Percentiles rank a stretch among this genome's conserved stretches.
Conservation (phyloP, 2,329 filamentous ascomycete genomes). For the Botrytis tulipae region DNA sequence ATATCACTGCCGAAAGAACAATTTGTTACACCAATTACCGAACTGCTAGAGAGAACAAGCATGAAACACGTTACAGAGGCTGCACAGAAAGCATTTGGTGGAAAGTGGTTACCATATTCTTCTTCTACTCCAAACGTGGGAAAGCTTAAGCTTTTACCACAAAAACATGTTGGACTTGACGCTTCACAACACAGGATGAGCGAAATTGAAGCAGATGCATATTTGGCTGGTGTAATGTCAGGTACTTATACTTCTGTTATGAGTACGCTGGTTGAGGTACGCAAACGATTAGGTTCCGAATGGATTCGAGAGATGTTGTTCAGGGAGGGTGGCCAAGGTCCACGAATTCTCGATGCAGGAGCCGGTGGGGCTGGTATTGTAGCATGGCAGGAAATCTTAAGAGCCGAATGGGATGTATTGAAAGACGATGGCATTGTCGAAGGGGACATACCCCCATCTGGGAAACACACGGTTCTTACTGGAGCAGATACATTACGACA, state of each 20-base stretch:
- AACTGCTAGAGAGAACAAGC: conserved; percentile 65
- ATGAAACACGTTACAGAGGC: conserved; percentile 72
- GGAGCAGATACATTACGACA: conserved; percentile 73
- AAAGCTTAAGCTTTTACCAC: conserved; percentile 52
- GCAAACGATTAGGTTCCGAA: conserved; percentile 66
- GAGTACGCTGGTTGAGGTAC: conserved; percentile 68
- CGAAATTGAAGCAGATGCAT: conserved; percentile 73
- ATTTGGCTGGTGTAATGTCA: conserved; percentile 67
- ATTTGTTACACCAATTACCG: conserved; percentile 67
- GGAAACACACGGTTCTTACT: conserved; percentile 77
- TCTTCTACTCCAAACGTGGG: conserved; percentile 61
- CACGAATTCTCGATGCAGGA: conserved; percentile 71
- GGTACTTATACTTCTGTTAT: conserved; percentile 67
- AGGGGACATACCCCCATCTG: conserved; percentile 54
- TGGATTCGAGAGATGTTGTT: conserved; percentile 67
- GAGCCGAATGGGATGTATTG: conserved; percentile 77
- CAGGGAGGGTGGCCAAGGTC: conserved; percentile 52
- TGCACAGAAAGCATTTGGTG: conserved; percentile 75
- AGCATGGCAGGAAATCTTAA: conserved; percentile 74
- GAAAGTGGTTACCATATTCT: conserved; percentile 71
- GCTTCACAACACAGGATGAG: conserved; percentile 66
- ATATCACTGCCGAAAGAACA: conserved; percentile 69
- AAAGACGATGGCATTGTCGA: conserved; percentile 48
- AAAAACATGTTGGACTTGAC: conserved; percentile 63
- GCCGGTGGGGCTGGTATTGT: conserved; percentile 69